phyloP scores from a whole-genome alignment of 306 rosid species.

The Fragaria vesca region DNA sequence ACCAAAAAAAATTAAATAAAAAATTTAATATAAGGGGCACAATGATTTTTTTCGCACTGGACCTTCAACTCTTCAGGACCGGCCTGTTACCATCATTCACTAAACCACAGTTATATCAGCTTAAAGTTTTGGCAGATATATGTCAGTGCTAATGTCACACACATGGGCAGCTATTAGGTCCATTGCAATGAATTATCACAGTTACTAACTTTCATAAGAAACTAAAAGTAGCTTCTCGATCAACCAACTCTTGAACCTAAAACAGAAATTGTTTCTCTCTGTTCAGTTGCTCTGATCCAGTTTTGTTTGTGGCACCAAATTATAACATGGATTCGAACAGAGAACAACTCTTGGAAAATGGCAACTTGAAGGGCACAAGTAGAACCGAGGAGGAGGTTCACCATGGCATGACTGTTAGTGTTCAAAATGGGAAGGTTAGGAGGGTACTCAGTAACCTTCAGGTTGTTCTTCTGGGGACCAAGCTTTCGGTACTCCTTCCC shows the following conservation, averaged over 20 bases:
- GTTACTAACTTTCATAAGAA: neutral
- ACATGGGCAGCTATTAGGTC: neutral
- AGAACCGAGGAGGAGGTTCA: constrained; percentile 39
- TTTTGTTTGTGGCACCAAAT: neutral
- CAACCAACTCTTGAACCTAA: neutral
- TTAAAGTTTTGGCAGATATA: neutral
- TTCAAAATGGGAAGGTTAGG: constrained; percentile 37
- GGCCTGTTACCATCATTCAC: neutral
- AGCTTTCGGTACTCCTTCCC: constrained; percentile 69
- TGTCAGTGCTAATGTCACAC: neutral
- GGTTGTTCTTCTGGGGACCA: constrained; percentile 82
- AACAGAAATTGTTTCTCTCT: neutral
- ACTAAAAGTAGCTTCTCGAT: neutral
- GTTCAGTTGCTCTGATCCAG: neutral
- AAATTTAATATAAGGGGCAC: too few species aligned
- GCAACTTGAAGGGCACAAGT: constrained; percentile 40
- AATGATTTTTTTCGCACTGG: too few species aligned
- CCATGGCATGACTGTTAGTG: constrained; percentile 41
- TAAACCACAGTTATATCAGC: neutral
- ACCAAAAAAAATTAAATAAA: too few species aligned
- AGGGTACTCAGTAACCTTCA: constrained; percentile 44
- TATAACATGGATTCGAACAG: constrained; percentile 51
- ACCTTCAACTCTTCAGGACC: too few species aligned
- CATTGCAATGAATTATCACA: neutral
- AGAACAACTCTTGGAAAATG: constrained; percentile 60